Percentiles rank a stretch among this genome's conserved stretches.
These are phyloP conservation scores for Kuraishia capsulata DNA, from an alignment of 805 yeast species.

Conservation along the genomic window DNA sequence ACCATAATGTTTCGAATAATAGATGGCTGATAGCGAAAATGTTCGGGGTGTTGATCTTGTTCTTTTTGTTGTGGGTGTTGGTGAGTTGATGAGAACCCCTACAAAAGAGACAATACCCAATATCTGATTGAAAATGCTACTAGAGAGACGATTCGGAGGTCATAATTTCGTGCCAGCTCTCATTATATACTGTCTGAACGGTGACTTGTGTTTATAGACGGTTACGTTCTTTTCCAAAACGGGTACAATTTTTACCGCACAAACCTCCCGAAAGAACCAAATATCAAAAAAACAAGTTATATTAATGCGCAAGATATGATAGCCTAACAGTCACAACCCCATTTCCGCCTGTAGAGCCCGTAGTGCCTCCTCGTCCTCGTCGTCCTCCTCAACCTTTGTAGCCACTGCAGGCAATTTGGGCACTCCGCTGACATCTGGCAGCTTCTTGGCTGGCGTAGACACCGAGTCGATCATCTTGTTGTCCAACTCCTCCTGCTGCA, in stretches of 20 bases:
- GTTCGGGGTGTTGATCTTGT: conserved; percentile 76
- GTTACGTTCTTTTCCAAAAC: no score
- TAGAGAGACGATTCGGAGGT: background rate
- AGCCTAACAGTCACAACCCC: conserved; percentile 44
- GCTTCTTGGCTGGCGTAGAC: conserved; percentile 21
- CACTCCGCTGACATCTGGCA: conserved; percentile 40
- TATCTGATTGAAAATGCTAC: background rate
- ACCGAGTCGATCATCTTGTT: conserved; percentile 42
- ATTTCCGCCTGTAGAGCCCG: conserved; percentile 77
- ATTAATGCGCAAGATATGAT: no score
- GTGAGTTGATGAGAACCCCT: conserved; percentile 51
- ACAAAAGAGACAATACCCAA: background rate
- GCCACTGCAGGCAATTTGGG: conserved; percentile 37
- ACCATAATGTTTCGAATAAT: conserved; percentile 77
- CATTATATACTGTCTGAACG: background rate
- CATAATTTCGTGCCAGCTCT: background rate
- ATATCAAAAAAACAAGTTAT: no score
- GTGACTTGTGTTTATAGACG: no score
- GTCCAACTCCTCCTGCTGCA: conserved; percentile 76
- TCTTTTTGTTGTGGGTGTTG: conserved; percentile 70
- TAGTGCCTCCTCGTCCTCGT: conserved; percentile 78
- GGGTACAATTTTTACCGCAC: no score
- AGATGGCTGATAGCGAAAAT: conserved; percentile 88
- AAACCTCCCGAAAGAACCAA: no score
- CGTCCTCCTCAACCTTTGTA: conserved; percentile 47